Conservation (phyloP, 2,329 filamentous ascomycete species). For the Ambrosiella xylebori region DNA sequence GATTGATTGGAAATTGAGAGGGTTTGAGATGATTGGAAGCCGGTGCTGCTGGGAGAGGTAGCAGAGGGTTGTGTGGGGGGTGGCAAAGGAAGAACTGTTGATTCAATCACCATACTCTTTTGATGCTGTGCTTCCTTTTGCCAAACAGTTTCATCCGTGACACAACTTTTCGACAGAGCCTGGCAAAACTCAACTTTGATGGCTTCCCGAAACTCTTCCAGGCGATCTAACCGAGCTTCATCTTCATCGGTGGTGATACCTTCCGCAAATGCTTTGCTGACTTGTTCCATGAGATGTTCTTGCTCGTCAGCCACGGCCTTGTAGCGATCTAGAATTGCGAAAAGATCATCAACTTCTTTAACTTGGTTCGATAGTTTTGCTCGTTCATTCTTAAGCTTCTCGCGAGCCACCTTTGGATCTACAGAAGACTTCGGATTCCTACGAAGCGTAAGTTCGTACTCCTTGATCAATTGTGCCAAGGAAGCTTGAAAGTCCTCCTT, state of each 20-base stretch:
- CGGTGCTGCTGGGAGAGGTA: background rate
- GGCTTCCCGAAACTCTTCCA: constrained; percentile 25
- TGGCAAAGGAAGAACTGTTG: constrained; percentile 3
- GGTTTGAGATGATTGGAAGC: background rate
- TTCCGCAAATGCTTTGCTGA: constrained; percentile 33
- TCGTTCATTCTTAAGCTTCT: constrained; percentile 32
- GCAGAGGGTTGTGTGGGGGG: background rate
- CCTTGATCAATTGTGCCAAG: constrained; percentile 25
- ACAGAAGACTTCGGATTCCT: constrained; percentile 11
- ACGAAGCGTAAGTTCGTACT: constrained; percentile 30
- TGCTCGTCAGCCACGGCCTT: constrained; percentile 25
- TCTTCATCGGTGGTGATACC: constrained; percentile 34
- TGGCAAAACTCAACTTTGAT: constrained; percentile 7
- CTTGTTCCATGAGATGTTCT: constrained; percentile 28
- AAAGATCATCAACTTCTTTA: constrained; percentile 25
- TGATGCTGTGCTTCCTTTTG: constrained; percentile 5
- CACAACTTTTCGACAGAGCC: constrained; percentile 1
- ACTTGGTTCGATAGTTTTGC: constrained; percentile 30
- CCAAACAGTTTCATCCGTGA: constrained; percentile 3
- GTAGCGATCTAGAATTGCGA: constrained; percentile 26
- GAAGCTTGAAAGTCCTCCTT: constrained; percentile 27
- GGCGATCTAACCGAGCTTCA: constrained; percentile 31
- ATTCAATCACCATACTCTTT: constrained; percentile 1
- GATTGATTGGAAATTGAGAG: background rate
- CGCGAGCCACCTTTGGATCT: constrained; percentile 26